Percentiles rank a stretch among this genome's conserved stretches.
phyloP scores from a whole-genome alignment of 208 protist species.

The Phytomonas sp. region DNA sequence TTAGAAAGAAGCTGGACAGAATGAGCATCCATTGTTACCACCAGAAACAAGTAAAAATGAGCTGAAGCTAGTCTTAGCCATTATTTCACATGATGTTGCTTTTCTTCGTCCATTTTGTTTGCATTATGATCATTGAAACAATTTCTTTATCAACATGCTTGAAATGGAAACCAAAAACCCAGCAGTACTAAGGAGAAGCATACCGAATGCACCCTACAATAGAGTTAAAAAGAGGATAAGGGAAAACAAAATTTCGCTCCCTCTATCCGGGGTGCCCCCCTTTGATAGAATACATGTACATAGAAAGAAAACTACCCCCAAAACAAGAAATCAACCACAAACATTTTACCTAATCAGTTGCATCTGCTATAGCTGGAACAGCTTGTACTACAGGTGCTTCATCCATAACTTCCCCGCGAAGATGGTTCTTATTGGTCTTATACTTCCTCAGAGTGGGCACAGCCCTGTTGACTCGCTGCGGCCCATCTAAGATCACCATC shows the following conservation, averaged over 20 bases:
- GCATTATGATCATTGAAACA: background rate
- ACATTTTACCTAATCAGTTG: background rate
- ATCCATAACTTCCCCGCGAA: background rate
- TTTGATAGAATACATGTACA: conserved; percentile 1
- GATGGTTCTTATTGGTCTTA: background rate
- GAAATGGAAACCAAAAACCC: conserved; percentile 5
- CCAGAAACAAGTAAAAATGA: conserved; percentile 2
- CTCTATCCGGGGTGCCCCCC: background rate
- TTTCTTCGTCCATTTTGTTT: background rate
- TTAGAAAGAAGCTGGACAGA: conserved; percentile 4
- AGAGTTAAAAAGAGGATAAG: background rate
- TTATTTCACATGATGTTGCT: background rate
- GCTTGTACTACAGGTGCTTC: background rate
- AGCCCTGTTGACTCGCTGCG: background rate
- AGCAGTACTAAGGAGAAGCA: background rate
- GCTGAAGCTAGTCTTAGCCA: background rate
- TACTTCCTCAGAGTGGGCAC: background rate
- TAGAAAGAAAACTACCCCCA: background rate
- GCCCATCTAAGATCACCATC: background rate
- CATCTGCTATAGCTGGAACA: background rate
- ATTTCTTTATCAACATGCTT: conserved; percentile 3
- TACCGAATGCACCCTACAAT: background rate
- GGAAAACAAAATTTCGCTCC: background rate
- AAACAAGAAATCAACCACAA: background rate
- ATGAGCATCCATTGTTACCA: background rate